Conservation (phyloP, 805 yeast species). For the Suhomyces sp. region DNA sequence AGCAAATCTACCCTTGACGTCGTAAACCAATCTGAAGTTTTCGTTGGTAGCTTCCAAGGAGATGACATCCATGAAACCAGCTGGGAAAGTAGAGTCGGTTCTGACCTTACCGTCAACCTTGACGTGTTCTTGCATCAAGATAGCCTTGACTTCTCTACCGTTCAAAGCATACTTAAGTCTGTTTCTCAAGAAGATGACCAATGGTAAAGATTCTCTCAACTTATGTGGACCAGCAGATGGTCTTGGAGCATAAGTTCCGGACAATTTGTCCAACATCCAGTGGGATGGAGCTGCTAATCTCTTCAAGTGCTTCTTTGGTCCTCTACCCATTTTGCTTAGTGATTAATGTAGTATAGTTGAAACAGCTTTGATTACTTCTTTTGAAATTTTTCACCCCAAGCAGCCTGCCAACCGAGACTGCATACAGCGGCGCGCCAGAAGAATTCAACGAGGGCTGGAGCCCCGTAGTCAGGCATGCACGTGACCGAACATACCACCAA, state of each 20-base stretch:
- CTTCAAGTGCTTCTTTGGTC: slow-evolving; percentile 49
- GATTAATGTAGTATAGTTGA: not conserved
- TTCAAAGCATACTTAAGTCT: slow-evolving; percentile 34
- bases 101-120: slow-evolving; percentile 35
- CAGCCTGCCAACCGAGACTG: not conserved
- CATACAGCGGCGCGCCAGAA: not conserved
- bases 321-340: slow-evolving; percentile 60
- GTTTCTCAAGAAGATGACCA: slow-evolving; percentile 33
- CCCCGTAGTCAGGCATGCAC: not conserved
- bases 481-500: not conserved
- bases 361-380: not conserved
- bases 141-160: slow-evolving; percentile 35
- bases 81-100: slow-evolving; percentile 32
- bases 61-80: slow-evolving; percentile 34
- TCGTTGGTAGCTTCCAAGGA: slow-evolving; percentile 32
- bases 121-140: slow-evolving; percentile 33
- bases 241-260: slow-evolving; percentile 36
- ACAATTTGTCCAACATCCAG: slow-evolving; percentile 39
- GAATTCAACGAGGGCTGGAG: not conserved
- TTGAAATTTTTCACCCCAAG: not conserved
- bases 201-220: slow-evolving; percentile 35
- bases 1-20: slow-evolving; percentile 28
- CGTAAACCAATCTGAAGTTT: slow-evolving; percentile 28
- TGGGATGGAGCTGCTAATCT: slow-evolving; percentile 38
- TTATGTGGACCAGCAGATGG: slow-evolving; percentile 35